These are phyloP conservation scores for Jatropha podagrica DNA, from an alignment of 441 rosid genomes.

Conservation along the genomic window DNA sequence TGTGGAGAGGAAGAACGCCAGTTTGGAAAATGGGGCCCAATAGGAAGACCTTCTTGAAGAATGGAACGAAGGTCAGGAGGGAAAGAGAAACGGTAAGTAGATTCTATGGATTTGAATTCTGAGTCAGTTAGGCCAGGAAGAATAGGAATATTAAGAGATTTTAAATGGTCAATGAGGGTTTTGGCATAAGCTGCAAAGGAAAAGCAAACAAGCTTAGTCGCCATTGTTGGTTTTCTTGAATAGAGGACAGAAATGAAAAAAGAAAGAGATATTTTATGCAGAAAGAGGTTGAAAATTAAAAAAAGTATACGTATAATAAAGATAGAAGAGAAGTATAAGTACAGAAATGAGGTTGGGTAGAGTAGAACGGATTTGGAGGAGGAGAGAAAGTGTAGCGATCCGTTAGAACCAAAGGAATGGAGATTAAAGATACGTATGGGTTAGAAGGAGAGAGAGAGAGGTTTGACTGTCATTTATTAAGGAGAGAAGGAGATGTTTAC, in stretches of 20 bases:
- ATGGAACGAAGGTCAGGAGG: constrained; percentile 87
- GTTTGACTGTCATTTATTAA: constrained; percentile 5
- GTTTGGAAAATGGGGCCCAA: constrained; percentile 64
- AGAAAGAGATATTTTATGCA: too few species aligned
- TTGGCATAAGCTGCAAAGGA: constrained; percentile 70
- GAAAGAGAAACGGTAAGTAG: constrained; percentile 54
- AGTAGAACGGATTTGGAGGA: constrained; percentile 11
- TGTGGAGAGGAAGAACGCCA: constrained; percentile 74
- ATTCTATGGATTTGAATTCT: constrained; percentile 65
- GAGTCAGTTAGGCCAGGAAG: constrained; percentile 57
- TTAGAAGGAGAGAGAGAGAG: neutral
- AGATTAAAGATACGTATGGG: constrained; percentile 5
- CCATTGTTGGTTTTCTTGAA: constrained; percentile 28
- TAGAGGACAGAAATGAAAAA: too few species aligned
- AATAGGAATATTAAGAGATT: constrained; percentile 47
- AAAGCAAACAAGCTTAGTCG: constrained; percentile 50
- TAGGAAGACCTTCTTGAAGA: constrained; percentile 76
- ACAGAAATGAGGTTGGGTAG: too few species aligned
- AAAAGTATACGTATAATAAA: neutral
- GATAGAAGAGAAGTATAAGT: too few species aligned
- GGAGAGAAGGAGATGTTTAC: too few species aligned
- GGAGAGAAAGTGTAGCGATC: neutral
- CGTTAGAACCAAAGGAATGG: neutral
- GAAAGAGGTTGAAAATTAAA: neutral
- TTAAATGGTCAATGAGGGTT: constrained; percentile 49